Percentiles rank a stretch among this genome's conserved stretches.
phyloP scores from a whole-genome alignment of 2,329 filamentous ascomycete species.

The Cryphonectria parasitica region DNA sequence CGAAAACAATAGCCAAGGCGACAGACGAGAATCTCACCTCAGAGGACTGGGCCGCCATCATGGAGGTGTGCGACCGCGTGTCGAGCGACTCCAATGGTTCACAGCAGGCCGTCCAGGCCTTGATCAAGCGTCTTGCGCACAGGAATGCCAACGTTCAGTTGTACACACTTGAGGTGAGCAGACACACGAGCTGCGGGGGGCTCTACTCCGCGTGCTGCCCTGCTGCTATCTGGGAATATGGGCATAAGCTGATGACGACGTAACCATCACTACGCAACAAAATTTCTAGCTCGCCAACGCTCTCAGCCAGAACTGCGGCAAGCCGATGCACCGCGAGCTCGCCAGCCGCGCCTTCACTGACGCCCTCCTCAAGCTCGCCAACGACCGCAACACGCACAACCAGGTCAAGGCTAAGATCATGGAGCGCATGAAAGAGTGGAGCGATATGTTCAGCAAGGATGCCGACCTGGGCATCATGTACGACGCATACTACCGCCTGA shows the following conservation, averaged over 20 bases:
- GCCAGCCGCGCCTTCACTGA: constrained; percentile 94
- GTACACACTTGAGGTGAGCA: constrained; percentile 80
- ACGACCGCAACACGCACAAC: constrained; percentile 92
- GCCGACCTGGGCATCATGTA: constrained; percentile 97
- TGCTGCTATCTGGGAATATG: constrained; percentile 13
- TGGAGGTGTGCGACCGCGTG: constrained; percentile 67
- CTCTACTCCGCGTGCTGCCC: background rate
- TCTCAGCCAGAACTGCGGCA: constrained; percentile 88
- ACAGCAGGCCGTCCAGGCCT: constrained; percentile 83
- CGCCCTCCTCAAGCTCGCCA: constrained; percentile 84
- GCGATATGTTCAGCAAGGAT: constrained; percentile 88
- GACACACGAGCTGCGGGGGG: background rate
- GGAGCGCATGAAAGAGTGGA: constrained; percentile 95
- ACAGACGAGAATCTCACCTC: constrained; percentile 97
- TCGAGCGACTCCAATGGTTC: constrained; percentile 60
- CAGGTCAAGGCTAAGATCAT: constrained; percentile 97
- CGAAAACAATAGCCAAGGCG: constrained; percentile 63
- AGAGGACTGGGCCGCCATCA: constrained; percentile 70
- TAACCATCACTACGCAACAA: background rate
- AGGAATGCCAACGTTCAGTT: constrained; percentile 96
- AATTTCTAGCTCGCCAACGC: constrained; percentile 80
- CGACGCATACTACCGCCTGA: constrained; percentile 87
- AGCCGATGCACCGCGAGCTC: constrained; percentile 84
- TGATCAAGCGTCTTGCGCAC: constrained; percentile 91
- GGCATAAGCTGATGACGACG: constrained; percentile 21